Evolutionary conservation across 2,329 filamentous ascomycete species (phyloP), one percentile per base, ranked within the genome.

Genomic region (Colletotrichum sp.): DNA sequence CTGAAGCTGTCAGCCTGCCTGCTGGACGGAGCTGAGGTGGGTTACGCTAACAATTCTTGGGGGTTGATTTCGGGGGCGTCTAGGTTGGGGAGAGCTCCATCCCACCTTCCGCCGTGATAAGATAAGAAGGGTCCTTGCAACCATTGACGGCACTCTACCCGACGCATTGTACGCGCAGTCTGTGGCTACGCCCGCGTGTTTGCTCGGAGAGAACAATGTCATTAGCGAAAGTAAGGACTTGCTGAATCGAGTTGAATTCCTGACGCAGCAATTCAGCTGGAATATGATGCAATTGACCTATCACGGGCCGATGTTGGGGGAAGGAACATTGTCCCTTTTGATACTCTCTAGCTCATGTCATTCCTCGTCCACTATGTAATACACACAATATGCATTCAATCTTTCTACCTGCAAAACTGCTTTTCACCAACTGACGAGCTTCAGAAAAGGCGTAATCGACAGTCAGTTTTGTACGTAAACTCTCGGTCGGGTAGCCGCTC

Each of bases 61-160:
- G 36, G 66, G n/a, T 28, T 6, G 30, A 28, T 52, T 28, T 62
- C n/a, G 59, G 62, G 16, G 62, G 32, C 24, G 22, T 60, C 62
- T 55, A 55, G 28, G 57, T 57, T 24, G 60, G 60, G 60, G 60
- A 44, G 44, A 75, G 73, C 70, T 75, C 34, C 57, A 65, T 39
- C 57, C 70, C 70, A 67, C 52, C 34, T 75, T 62, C 68, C 28
- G 30, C 3, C 24, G 24, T 22, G 73, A 75, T 75, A 75, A 75
- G 73, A 75, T 75, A 75, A 72, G 68, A 9, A 55, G 57, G 55
- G 39, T 6, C 16, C 22, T 24, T 22, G 60, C 8, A 18, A 9
- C 71, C 6, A 71, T 13, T 12, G 22, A 39, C 22, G 44, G n/a
- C 57, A 75, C 57, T 68, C 18, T 68, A 63, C 62, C 18, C 36